These are phyloP conservation scores for Thecaphora frezii DNA, from an alignment of 1,284 basidiomycete genomes.

Conservation along the genomic window DNA sequence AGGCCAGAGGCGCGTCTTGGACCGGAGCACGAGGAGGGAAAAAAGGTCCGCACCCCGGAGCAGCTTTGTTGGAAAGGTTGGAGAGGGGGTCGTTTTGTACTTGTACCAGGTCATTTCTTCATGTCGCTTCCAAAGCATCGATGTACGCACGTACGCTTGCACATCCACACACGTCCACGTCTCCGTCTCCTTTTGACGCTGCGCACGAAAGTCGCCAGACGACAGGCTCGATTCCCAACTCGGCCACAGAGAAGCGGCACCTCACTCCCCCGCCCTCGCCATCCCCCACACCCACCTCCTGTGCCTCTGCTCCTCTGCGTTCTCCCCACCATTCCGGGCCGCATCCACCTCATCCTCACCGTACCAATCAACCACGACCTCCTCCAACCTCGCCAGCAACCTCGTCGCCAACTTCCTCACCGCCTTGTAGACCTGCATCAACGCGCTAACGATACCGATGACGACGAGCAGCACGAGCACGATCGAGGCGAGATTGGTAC, in stretches of 20 bases:
- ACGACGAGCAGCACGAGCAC: constrained; percentile 37
- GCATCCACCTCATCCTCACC: constrained; percentile 26
- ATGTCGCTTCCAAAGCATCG: too few relatives aligned
- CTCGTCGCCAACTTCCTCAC: constrained; percentile 17
- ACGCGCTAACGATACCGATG: constrained; percentile 33
- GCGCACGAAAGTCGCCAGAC: too few relatives aligned
- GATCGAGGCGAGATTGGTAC: constrained; percentile 28
- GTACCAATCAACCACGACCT: constrained; percentile 38
- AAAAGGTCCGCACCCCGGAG: too few relatives aligned
- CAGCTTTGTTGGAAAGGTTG: too few relatives aligned
- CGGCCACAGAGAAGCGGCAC: neutral
- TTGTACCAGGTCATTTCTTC: too few relatives aligned
- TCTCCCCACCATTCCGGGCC: neutral
- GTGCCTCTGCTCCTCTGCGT: neutral
- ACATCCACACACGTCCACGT: too few relatives aligned
- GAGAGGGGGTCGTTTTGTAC: too few relatives aligned
- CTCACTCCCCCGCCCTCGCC: neutral
- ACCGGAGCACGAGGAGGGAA: too few relatives aligned
- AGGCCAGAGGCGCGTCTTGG: too few relatives aligned
- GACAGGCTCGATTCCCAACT: too few relatives aligned
- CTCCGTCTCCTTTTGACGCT: too few relatives aligned
- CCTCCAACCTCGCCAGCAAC: constrained; percentile 29
- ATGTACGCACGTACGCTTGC: too few relatives aligned
- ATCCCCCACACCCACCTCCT: neutral
- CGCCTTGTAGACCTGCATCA: constrained; percentile 30